Evolutionary conservation across 140 eudicot species (phyloP).

Genomic region (Bidens hawaiensis): DNA sequence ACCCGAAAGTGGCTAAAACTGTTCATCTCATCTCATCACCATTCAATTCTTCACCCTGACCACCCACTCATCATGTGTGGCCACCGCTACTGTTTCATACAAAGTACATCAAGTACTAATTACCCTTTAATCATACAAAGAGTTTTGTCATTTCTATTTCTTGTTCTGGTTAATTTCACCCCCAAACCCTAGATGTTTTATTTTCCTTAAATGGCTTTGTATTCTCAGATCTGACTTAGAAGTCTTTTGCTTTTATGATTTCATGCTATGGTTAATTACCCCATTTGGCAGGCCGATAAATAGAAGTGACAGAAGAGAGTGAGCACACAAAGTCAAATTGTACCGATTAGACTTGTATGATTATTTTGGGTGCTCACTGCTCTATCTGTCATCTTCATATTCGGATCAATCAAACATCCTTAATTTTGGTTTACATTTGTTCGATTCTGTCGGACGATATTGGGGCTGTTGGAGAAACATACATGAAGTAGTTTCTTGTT

Average conservation of each 20-base stretch:
- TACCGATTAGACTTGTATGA: no score
- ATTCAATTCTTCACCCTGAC: slow-evolving; percentile 11
- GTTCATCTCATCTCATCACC: no score
- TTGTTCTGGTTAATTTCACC: neutral
- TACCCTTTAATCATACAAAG: neutral
- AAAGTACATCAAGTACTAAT: slow-evolving; percentile 20
- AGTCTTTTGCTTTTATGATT: no score
- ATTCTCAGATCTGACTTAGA: slow-evolving; percentile 44
- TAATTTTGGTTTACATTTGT: no score
- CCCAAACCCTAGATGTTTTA: slow-evolving; percentile 23
- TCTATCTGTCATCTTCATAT: slow-evolving; percentile 55
- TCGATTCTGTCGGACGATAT: no score
- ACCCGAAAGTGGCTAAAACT: slow-evolving; percentile 22
- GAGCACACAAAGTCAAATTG: no score
- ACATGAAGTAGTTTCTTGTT: slow-evolving; percentile 20
- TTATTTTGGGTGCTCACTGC: slow-evolving; percentile 75
- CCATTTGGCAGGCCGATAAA: slow-evolving; percentile 2
- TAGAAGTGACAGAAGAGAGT: slow-evolving; percentile 61
- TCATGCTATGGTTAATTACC: no score
- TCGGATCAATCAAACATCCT: no score
- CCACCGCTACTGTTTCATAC: slow-evolving; percentile 30
- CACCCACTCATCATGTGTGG: slow-evolving; percentile 15
- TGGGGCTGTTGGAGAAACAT: no score
- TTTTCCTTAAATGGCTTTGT: slow-evolving; percentile 23
- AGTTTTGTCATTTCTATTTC: neutral